Evolutionary conservation across 257 asterid species (phyloP), one percentile per base, ranked within the genome.

Genomic region (Solanum corneliomulleri): DNA sequence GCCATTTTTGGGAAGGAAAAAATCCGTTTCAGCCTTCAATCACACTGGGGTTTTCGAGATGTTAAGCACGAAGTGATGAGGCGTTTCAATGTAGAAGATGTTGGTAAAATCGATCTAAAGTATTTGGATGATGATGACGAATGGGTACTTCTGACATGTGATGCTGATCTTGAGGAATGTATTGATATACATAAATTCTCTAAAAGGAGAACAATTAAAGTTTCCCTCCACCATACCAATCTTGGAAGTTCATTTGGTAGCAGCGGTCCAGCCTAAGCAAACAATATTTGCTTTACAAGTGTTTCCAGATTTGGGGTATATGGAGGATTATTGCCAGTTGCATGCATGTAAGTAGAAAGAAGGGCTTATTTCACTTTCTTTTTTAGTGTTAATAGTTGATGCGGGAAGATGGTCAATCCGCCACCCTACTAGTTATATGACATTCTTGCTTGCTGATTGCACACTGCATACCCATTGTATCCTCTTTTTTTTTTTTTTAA

Each of bases 161-260:
- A 95, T 85, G 98, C 91, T 31, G 98, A 95, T 91, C 98, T 95
- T 71, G 98, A 94, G 90, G 98, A 95, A 89, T 95, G 97, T 87
- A 84, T 89, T 16, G 96, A 94, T 88, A 93, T 94, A 89, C 96
- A 95, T 91, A 93, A 86, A 87, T 88, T 92, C 31, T 89, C 90
- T 86, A 89, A 90, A 86, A 91, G 87, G 90, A 91, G 88, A 82
- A 92, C 94, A 29, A 93, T 95, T 68, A 94, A 92, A 91, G 86
- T 94, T 31, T 88, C 93, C 49, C 89, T 94, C 87, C 91, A 89
- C 80, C 94, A 90, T 88, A 87, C 88, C 14, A 89, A 87, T 91
- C 92, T 92, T 83, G 94, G 93, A 87, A 92, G 94, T 87, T 92
- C 96, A 84, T 93, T 91, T 87, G 95, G 94, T 83, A 93, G 92